Conservation (phyloP, 2,329 filamentous ascomycete species). For the Ceratocystis ficicola region DNA sequence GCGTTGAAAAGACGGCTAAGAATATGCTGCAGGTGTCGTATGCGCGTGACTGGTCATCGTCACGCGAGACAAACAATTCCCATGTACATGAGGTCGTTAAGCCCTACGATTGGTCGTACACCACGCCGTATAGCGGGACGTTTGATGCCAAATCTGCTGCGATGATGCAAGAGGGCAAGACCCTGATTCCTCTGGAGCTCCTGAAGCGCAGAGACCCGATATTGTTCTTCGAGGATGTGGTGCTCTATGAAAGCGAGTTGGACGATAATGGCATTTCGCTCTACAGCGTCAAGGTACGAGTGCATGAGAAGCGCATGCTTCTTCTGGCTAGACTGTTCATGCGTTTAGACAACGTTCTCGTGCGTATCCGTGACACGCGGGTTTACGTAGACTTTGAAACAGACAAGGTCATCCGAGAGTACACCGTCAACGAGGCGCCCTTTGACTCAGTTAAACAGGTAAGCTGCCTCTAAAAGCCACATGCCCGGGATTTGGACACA, state of each 20-base stretch:
- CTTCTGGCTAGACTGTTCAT: slow-evolving; percentile 81
- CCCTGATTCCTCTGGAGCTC: slow-evolving; percentile 67
- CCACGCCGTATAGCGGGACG: slow-evolving; percentile 72
- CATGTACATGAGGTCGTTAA: slow-evolving; percentile 89
- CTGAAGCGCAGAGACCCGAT: slow-evolving; percentile 86
- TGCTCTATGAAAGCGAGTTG: slow-evolving; percentile 93
- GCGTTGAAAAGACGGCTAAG: slow-evolving; percentile 84
- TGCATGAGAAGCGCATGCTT: slow-evolving; percentile 81
- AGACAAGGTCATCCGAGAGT: slow-evolving; percentile 73
- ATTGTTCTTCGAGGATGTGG: slow-evolving; percentile 89
- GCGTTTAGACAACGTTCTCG: slow-evolving; percentile 78
- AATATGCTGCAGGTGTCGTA: slow-evolving; percentile 90
- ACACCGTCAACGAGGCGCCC: slow-evolving; percentile 70
- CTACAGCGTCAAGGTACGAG: slow-evolving; percentile 78
- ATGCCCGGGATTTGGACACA: background rate
- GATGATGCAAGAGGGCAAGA: slow-evolving; percentile 14
- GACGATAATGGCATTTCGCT: slow-evolving; percentile 94
- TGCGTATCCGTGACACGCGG: slow-evolving; percentile 78
- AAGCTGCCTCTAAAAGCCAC: slow-evolving; percentile 27
- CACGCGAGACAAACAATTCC: slow-evolving; percentile 61
- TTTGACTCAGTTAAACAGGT: slow-evolving; percentile 68
- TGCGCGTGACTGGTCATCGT: slow-evolving; percentile 68
- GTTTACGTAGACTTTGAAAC: slow-evolving; percentile 81
- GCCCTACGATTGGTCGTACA: slow-evolving; percentile 98
- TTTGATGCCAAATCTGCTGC: slow-evolving; percentile 31